A percentile compares a stretch with the other conserved stretches of the same genome.
Conservation (phyloP, 2,329 filamentous ascomycete species). For the Fusarium praegraminearum region DNA sequence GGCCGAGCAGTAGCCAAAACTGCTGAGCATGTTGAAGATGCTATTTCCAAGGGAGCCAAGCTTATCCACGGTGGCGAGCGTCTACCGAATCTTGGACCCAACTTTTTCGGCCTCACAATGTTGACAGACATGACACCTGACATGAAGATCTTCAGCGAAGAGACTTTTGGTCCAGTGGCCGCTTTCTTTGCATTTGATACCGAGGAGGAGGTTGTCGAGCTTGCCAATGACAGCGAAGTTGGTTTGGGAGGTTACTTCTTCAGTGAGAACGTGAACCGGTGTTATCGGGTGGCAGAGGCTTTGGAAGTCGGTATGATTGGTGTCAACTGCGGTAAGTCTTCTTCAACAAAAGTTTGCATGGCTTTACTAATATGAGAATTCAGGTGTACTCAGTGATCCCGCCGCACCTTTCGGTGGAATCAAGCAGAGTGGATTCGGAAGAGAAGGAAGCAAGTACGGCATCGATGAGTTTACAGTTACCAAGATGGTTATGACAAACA, state of each 20-base stretch:
- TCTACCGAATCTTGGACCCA: constrained; percentile 69
- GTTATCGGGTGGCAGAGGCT: constrained; percentile 58
- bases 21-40: constrained; percentile 71
- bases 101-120: constrained; percentile 78
- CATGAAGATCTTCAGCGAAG: constrained; percentile 75
- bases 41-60: constrained; percentile 70
- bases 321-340: constrained; percentile 48
- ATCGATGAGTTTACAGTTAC: constrained; percentile 77
- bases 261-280: constrained; percentile 57
- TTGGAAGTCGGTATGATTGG: constrained; percentile 60
- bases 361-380: constrained; percentile 28
- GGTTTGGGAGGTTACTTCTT: constrained; percentile 81
- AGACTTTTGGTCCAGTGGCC: constrained; percentile 79
- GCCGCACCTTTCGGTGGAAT: constrained; percentile 77
- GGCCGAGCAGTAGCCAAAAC: constrained; percentile 73
- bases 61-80: constrained; percentile 69
- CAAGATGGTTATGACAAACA: constrained; percentile 64
- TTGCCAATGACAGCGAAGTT: constrained; percentile 75
- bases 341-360: too few relatives aligned
- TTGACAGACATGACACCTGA: constrained; percentile 74
- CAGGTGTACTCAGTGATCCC: constrained; percentile 62
- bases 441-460: constrained; percentile 79
- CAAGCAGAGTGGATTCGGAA: constrained; percentile 81
- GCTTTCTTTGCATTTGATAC: constrained; percentile 76
- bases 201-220: constrained; percentile 74